Base-by-base conservation (phyloP, 2,329 filamentous ascomycete species). In the Nemania sp. region DNA sequence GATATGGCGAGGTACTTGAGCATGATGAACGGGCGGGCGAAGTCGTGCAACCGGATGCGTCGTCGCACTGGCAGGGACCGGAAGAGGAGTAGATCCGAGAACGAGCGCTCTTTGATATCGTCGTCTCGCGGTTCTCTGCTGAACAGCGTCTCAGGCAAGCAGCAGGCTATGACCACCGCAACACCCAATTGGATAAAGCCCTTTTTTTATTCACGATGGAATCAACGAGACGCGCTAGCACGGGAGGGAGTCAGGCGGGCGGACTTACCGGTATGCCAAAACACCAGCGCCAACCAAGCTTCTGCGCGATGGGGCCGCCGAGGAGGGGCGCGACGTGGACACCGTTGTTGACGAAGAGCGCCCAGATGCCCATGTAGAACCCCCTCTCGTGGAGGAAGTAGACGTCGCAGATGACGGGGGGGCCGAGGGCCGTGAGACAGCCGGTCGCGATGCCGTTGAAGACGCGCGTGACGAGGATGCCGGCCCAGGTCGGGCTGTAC, bases 241-340 rank as follows among this genome's bases (percentile, higher is more conserved):
- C 42, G 37, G 35, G 21, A 25, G 29, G 35, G 35, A 5, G 6
- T n/a, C n/a, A 29, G 25, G 25, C 35, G 17, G 48, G 34, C 34
- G 34, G 42, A 17, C 71, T 17, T 15, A 61, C 68, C 6, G 69
- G 71, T 21, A 73, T 70, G 49, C 59, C 71, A 51, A 70, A 69
- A 53, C 64, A 66, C 20, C 62, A 65, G 10, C 66, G 61, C 69
- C 69, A 72, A 6, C 68, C 66, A 12, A 71, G n/a, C 15, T 67
- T 60, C 59, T 72, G 67, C 7, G 68, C 66, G 4, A 72, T 66
- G 45, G 67, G 71, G 1, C 70, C 71, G n/a, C 71, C 71, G n/a
- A 71, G 57, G 18, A 68, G 53, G 3, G 66, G 64, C 3, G 67
- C 66, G 10, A 68, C 15, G 21, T 69, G 67, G 2, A 62, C 54